A percentile compares a stretch with the other conserved stretches of the same genome.
Evolutionary conservation across 805 yeast genomes (phyloP).

Genomic region (Dipodascopsis uninucleata): DNA sequence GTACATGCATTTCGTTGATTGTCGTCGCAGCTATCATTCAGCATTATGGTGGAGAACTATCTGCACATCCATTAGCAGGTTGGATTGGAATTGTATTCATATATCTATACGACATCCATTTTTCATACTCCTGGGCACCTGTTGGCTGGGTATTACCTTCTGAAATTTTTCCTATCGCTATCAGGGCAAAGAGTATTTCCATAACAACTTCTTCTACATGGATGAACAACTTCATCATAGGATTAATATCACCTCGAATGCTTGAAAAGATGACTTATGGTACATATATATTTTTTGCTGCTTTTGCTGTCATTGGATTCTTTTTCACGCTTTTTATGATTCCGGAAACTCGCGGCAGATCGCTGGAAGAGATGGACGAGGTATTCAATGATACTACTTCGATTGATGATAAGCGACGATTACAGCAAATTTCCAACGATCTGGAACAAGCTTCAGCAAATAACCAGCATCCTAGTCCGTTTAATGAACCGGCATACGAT

Average conservation of each 20-base stretch:
- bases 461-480: too few species aligned
- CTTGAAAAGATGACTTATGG: conserved; percentile 29
- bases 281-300: conserved; percentile 36
- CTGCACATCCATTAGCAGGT: conserved; percentile 4
- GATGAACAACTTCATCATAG: conserved; percentile 33
- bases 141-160: conserved; percentile 62
- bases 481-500: too few species aligned
- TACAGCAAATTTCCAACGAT: too few species aligned
- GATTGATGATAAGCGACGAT: conserved; percentile 11
- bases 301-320: conserved; percentile 30
- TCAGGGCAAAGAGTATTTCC: conserved; percentile 15
- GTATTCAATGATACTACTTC: conserved; percentile 19
- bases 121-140: conserved; percentile 55
- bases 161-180: conserved; percentile 59
- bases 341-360: conserved; percentile 20
- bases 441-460: too few species aligned
- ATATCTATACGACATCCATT: conserved; percentile 54
- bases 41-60: neutral
- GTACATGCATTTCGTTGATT: conserved; percentile 56
- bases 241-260: conserved; percentile 31
- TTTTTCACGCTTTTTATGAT: conserved; percentile 21
- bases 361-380: conserved; percentile 24
- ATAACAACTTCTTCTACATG: conserved; percentile 20
- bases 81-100: conserved; percentile 42
- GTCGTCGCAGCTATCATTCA: conserved; percentile 11